Percentiles rank a stretch among this genome's conserved stretches.
Conservation (phyloP, 345 rosid species). For the Linum trigynum region DNA sequence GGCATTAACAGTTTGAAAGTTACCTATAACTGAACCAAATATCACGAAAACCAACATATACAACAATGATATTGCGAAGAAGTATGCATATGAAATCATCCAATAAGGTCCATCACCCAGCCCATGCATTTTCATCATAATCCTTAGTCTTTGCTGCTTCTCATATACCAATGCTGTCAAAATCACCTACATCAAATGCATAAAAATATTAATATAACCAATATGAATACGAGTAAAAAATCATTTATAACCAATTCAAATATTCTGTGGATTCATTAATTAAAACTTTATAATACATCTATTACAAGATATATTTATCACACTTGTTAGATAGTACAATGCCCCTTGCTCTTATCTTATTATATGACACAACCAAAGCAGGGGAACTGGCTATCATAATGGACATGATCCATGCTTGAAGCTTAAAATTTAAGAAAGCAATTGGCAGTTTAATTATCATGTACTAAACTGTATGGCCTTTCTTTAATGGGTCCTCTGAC, state of each 20-base stretch:
- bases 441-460: background rate
- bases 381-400: background rate
- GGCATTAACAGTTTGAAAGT: background rate
- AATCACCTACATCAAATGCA: slow-evolving; percentile 42
- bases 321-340: background rate
- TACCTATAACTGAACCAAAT: slow-evolving; percentile 76
- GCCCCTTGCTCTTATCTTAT: background rate
- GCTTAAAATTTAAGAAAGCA: background rate
- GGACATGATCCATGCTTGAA: background rate
- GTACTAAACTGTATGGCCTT: background rate
- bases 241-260: background rate
- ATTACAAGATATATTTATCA: too few relatives aligned
- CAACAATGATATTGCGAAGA: slow-evolving; percentile 48
- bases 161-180: slow-evolving; percentile 68
- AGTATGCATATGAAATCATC: slow-evolving; percentile 72
- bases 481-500: background rate
- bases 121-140: slow-evolving; percentile 98
- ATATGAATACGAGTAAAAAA: too few relatives aligned
- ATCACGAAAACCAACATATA: slow-evolving; percentile 59
- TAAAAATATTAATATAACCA: background rate
- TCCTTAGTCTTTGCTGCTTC: slow-evolving; percentile 64
- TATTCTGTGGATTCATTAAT: background rate
- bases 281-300: background rate
- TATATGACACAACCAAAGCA: background rate
- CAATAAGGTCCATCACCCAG: slow-evolving; percentile 94